Base-by-base conservation (phyloP, 805 yeast genomes). In the Yamadazyma paraphyllophila region DNA sequence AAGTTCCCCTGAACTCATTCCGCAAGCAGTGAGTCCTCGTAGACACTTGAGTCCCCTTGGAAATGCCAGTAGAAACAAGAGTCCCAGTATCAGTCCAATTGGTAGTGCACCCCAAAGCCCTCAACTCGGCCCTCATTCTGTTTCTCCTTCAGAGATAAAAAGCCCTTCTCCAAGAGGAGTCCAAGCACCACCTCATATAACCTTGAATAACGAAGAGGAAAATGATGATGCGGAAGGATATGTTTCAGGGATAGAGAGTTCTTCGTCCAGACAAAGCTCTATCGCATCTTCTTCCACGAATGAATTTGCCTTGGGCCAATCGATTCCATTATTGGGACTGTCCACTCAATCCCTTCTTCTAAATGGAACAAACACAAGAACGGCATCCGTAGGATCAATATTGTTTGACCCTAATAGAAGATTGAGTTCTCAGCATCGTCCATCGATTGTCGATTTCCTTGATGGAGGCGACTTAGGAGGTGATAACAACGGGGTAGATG, bases 271-370 rank as follows among this genome's bases (percentile, higher is more conserved):
- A 15, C 43, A 53, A 25, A 57, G 60, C 7, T 62, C 67, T 2
- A 25, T 56, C 11, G 39, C 54, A 2, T 61, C 68, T 10, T 24
- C 42, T 8, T 47, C 46, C 5, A 56, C 63, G 1, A 32, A 45
- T 36, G 59, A 57, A 31, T 17, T 51, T 11, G 59, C 61, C 5
- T 41, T 60, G 24, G 70, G 65, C 7, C 69, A 62, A 46, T 60
- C 60, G 3, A 52, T 66, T 16, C 73, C 71, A 14, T 52, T 67
- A 14, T 53, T 67, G 20, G 53, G 49, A 9, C 48, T 55, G 39
- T 65, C 71, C 1, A 53, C 56, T 10, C 46, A 62, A 8, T 61
- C 68, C 2, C 44, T 61, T 8, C 17, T 43, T 8, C 43, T 43
- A 7, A 38, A 32, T 29, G 43, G 20, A 2, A 39, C 49, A 14